phyloP scores from a whole-genome alignment of 2,329 filamentous ascomycete species.

The Penicillium sp. region DNA sequence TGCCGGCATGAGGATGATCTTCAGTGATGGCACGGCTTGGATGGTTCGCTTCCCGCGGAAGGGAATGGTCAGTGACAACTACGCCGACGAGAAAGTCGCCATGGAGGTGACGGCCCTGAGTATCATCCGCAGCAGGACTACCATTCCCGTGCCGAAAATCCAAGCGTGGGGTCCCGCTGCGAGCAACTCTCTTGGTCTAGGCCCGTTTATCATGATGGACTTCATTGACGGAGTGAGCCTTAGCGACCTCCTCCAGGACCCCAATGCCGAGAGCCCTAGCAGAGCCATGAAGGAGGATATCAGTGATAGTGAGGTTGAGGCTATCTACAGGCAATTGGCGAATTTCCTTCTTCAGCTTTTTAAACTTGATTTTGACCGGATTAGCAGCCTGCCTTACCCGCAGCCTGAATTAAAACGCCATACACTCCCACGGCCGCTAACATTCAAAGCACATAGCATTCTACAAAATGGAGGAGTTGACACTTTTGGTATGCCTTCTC shows the following conservation, averaged over 20 bases:
- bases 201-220: conserved; percentile 39
- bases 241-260: conserved; percentile 28
- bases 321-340: conserved; percentile 34
- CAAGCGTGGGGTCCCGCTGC: conserved; percentile 34
- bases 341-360: conserved; percentile 37
- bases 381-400: conserved; percentile 33
- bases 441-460: conserved; percentile 40
- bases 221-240: conserved; percentile 34
- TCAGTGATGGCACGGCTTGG: conserved; percentile 33
- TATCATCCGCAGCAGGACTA: conserved; percentile 31
- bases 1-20: conserved; percentile 39
- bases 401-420: conserved; percentile 18
- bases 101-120: conserved; percentile 35
- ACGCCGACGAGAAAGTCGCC: conserved; percentile 37
- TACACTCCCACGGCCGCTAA: conserved; percentile 33
- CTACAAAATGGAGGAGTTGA: conserved; percentile 38
- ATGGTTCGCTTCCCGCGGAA: conserved; percentile 38
- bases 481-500: conserved; percentile 34
- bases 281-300: conserved; percentile 46
- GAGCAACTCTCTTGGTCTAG: conserved; percentile 32
- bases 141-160: conserved; percentile 34
- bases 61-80: conserved; percentile 33
- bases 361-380: conserved; percentile 35
- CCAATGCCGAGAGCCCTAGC: conserved; percentile 46
- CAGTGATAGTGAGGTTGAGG: conserved; percentile 31